Percentiles rank a stretch among this genome's conserved stretches.
Conservation (phyloP, 345 rosid species). For the Eutrema yunnanense region DNA sequence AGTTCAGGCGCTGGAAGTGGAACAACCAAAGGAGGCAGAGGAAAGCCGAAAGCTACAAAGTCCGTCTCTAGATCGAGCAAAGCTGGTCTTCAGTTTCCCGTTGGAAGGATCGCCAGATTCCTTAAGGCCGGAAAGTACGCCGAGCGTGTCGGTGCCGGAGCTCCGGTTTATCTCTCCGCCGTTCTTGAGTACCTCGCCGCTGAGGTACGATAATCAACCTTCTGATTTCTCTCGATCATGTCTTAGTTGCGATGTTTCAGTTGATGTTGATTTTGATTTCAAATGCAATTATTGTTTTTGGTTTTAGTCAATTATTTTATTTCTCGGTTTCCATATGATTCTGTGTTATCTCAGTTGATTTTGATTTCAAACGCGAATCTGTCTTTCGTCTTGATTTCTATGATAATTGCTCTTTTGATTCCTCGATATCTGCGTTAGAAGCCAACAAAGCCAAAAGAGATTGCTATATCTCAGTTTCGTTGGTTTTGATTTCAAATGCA, state of each 20-base stretch:
- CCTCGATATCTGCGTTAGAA: not conserved
- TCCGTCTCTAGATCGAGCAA: conserved; percentile 58
- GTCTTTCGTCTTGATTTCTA: too few relatives aligned
- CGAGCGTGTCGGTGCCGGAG: conserved; percentile 63
- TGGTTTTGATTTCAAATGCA: not conserved
- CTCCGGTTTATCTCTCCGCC: conserved; percentile 77
- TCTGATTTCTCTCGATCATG: not conserved
- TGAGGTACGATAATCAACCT: conserved; percentile 37
- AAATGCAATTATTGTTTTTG: not conserved
- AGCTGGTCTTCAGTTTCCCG: conserved; percentile 72
- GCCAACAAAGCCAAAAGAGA: too few relatives aligned
- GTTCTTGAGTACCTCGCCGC: conserved; percentile 85
- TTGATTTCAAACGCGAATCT: not conserved
- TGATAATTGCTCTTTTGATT: not conserved
- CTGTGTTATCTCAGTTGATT: too few relatives aligned
- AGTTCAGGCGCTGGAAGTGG: conserved; percentile 16
- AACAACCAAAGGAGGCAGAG: conserved; percentile 31
- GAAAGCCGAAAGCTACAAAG: conserved; percentile 46
- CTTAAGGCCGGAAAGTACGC: conserved; percentile 62
- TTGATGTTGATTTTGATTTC: not conserved
- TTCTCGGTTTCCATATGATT: too few relatives aligned
- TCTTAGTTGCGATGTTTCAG: not conserved
- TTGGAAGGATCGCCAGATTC: conserved; percentile 63
- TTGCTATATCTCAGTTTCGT: too few relatives aligned
- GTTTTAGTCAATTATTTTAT: not conserved